These are phyloP conservation scores for Fraxinus sp. DNA, from an alignment of 305 asterid genomes.

Conservation along the genomic window DNA sequence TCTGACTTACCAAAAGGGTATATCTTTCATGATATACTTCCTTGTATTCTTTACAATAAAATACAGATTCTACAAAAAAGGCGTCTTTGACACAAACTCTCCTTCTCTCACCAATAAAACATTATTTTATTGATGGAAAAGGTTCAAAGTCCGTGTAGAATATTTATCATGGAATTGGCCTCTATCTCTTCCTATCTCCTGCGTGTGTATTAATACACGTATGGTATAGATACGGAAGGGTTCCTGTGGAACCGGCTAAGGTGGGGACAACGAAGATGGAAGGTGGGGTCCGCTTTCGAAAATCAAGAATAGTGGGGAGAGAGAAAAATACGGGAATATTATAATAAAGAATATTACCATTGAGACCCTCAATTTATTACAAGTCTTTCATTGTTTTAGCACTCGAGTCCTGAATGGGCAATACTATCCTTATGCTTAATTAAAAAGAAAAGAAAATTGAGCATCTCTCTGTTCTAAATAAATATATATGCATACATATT, in stretches of 20 bases:
- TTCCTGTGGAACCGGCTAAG: not conserved
- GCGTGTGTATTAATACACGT: not conserved
- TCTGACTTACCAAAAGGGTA: slow-evolving; percentile 51
- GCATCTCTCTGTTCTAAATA: no score
- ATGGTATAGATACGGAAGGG: not conserved
- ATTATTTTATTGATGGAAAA: not conserved
- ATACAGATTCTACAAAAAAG: not conserved
- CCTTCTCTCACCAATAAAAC: slow-evolving; percentile 8
- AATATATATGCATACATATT: no score
- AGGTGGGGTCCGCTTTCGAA: not conserved
- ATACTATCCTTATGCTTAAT: not conserved
- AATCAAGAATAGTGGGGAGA: not conserved
- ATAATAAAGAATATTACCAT: not conserved
- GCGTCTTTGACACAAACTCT: not conserved
- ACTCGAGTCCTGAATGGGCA: not conserved
- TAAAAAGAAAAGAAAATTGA: not conserved
- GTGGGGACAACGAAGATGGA: not conserved
- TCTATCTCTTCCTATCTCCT: not conserved
- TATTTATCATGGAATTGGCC: not conserved
- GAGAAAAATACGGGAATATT: not conserved
- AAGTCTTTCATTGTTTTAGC: not conserved
- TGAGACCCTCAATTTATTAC: not conserved
- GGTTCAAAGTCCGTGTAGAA: slow-evolving; percentile 29
- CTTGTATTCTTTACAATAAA: slow-evolving; percentile 2
- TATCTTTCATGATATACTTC: slow-evolving; percentile 30